A percentile compares a stretch with the other conserved stretches of the same genome.
phyloP scores from a whole-genome alignment of 2,329 filamentous ascomycete genomes.

The Cladophialophora exuberans region DNA sequence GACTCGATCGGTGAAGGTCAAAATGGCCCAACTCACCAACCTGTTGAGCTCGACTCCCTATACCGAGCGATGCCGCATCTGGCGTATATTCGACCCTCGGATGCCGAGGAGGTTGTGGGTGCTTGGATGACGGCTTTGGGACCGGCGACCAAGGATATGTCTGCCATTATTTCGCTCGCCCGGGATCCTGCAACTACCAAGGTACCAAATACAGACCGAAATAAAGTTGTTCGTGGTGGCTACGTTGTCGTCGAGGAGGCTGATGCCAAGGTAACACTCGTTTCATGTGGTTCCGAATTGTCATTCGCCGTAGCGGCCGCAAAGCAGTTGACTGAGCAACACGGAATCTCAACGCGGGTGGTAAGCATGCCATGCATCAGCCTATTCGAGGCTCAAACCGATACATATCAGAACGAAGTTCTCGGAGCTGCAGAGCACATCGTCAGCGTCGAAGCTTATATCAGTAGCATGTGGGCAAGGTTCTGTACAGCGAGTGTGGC shows the following conservation, averaged over 20 bases:
- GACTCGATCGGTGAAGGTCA: conserved; percentile 62
- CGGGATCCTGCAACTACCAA: background rate
- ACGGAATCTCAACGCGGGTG: conserved; percentile 44
- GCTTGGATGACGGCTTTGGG: conserved; percentile 55
- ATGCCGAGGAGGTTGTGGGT: conserved; percentile 60
- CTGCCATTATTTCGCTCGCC: conserved; percentile 43
- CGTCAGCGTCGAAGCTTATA: conserved; percentile 53
- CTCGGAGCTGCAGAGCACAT: conserved; percentile 39
- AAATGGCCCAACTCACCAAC: conserved; percentile 64
- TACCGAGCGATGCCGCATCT: conserved; percentile 65
- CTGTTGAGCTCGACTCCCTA: conserved; percentile 57
- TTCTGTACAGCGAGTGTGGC: conserved; percentile 2
- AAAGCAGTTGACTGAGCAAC: conserved; percentile 41
- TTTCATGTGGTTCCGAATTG: conserved; percentile 53
- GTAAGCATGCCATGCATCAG: conserved; percentile 52
- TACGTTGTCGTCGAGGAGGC: conserved; percentile 40
- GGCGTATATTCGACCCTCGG: conserved; percentile 60
- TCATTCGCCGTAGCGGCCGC: conserved; percentile 47
- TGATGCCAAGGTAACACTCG: conserved; percentile 46
- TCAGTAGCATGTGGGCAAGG: conserved; percentile 3
- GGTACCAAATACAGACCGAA: conserved; percentile 34
- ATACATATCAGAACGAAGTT: conserved; percentile 47
- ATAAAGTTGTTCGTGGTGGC: conserved; percentile 41
- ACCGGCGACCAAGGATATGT: conserved; percentile 34
- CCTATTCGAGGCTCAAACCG: conserved; percentile 50